These are phyloP conservation scores for Neurospora africana DNA, from an alignment of 495 filamentous ascomycete genomes.

Conservation along the genomic window DNA sequence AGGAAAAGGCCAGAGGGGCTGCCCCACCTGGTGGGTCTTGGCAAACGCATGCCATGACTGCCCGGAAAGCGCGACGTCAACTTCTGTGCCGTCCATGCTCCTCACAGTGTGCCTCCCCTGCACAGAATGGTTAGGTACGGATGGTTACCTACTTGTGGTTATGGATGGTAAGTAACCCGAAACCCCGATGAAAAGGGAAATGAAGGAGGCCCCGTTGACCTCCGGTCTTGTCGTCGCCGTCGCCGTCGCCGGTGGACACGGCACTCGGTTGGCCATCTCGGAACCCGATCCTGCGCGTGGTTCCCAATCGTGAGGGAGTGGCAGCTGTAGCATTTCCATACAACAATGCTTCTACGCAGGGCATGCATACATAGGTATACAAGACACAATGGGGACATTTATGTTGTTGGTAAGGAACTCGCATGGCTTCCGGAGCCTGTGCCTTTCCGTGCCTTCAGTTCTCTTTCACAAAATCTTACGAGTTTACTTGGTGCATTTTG, in stretches of 20 bases:
- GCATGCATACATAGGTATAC: neutral
- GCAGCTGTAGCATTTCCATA: neutral
- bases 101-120: neutral
- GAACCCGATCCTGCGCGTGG: neutral
- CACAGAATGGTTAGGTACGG: neutral
- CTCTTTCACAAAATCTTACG: neutral
- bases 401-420: neutral
- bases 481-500: neutral
- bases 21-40: neutral
- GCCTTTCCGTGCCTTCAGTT: neutral
- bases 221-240: neutral
- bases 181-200: neutral
- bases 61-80: neutral
- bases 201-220: neutral
- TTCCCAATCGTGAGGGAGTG: neutral
- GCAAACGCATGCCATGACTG: neutral
- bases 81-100: neutral
- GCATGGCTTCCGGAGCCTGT: neutral
- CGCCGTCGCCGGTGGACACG: neutral
- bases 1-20: neutral
- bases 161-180: neutral
- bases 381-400: neutral
- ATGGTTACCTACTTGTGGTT: neutral
- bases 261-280: neutral
- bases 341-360: neutral